Evolutionary conservation across 148 eudicot species (phyloP), one percentile per base, ranked within the genome.

Genomic region (Oxyria digyna): DNA sequence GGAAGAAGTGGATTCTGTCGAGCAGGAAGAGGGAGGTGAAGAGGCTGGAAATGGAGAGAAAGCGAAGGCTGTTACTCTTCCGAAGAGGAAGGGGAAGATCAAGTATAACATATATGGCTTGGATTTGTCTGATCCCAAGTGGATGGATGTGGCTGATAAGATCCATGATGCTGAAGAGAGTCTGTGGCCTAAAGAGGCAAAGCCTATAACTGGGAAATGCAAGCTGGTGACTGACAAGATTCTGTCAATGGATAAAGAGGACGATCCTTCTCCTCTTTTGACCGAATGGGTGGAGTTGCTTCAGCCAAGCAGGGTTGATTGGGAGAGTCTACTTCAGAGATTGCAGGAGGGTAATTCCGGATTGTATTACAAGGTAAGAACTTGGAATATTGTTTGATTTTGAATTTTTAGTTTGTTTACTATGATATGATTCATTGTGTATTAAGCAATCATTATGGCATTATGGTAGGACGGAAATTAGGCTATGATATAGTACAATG

Each of bases 21-120:
- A 29, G 37, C 76, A 29, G 23, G 67, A 13, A 26, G 50, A 13
- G 23, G 55, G 12, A 57, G 63, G 50, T 21, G 76, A 32, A 33
- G 84, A 54, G 72, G 59, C 48, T 62, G 54, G 23, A 37, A 57
- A 50, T 72, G 88, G 67, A 69, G 76, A 69, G 67, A 69, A 73
- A 18, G 72, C 27, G 42, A 76, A 73, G 69, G 75, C 74, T 50
- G 71, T 79, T 20, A 57, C 83, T 31, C 81, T 94, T 63, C 98
- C 98, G 0, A 91, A 88, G 81, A 88, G 99, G 74, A 83, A 81
- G 62, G 97, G 99, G 75, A 87, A 81, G 87, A 81, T 91, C 15
- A 91, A 84, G 72, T 91, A 87, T 62, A 95, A 84, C 77, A 77
- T 95, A 63, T 95, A 91, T 77, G 99, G 99, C 17, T 85, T 95